Percentiles rank a stretch among this genome's conserved stretches.
Conservation (phyloP, 2,329 filamentous ascomycete species). For the Scleromitrula shiraiana region DNA sequence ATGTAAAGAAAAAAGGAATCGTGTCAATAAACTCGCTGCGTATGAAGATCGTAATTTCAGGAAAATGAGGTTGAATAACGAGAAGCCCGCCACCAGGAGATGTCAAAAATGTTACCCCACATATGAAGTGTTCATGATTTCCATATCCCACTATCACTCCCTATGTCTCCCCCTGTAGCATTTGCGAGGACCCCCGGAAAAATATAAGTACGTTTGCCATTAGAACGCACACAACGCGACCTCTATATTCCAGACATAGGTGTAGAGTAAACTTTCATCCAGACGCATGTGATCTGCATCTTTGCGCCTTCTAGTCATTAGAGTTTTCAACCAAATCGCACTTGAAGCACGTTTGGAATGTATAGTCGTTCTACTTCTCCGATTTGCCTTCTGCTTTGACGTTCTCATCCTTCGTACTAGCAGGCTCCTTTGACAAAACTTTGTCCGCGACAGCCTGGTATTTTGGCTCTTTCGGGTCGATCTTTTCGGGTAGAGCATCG, state of each 20-base stretch:
- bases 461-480: conserved; percentile 18
- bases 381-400: conserved; percentile 2
- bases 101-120: too few species aligned
- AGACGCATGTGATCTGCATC: conserved; percentile 15
- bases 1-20: conserved; percentile 25
- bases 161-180: conserved; percentile 6
- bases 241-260: conserved; percentile 18
- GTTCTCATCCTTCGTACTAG: not conserved
- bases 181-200: conserved; percentile 7
- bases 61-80: conserved; percentile 18
- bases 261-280: conserved; percentile 19
- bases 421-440: conserved; percentile 9
- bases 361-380: not conserved
- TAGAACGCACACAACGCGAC: conserved; percentile 16
- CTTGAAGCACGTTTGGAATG: not conserved
- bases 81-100: conserved; percentile 14
- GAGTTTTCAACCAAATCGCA: conserved; percentile 8
- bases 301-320: conserved; percentile 4
- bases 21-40: conserved; percentile 24
- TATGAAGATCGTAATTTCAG: conserved; percentile 26
- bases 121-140: conserved; percentile 12
- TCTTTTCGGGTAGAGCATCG: conserved; percentile 13
- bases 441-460: conserved; percentile 17
- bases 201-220: conserved; percentile 13
- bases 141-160: conserved; percentile 5